Conservation (phyloP, 2,329 filamentous ascomycete species). For the Scytalidium sp. region DNA sequence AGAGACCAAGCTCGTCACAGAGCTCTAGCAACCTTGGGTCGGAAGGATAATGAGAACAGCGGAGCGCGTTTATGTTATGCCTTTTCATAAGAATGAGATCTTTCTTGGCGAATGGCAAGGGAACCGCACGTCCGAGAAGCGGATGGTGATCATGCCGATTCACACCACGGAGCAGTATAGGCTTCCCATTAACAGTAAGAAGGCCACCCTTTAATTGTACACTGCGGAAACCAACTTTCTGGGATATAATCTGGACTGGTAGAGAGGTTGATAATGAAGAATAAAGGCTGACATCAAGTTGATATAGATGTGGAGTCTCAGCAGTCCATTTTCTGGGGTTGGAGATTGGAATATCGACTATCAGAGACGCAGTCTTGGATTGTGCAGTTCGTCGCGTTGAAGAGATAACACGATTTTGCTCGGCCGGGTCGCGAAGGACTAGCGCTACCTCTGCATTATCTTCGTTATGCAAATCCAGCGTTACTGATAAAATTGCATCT, state of each 20-base stretch:
- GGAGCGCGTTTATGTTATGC: slow-evolving; percentile 66
- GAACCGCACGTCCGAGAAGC: slow-evolving; percentile 45
- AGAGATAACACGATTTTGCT: background rate
- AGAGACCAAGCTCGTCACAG: slow-evolving; percentile 61
- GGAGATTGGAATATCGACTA: slow-evolving; percentile 32
- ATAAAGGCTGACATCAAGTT: slow-evolving; percentile 40
- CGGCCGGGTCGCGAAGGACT: slow-evolving; percentile 8
- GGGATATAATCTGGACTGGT: slow-evolving; percentile 28
- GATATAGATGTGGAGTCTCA: slow-evolving; percentile 62
- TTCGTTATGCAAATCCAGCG: slow-evolving; percentile 31
- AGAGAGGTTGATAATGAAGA: background rate
- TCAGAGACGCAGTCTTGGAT: no score
- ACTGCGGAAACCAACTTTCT: slow-evolving; percentile 50
- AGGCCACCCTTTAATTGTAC: slow-evolving; percentile 49
- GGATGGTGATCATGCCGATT: slow-evolving; percentile 57
- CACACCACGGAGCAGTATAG: slow-evolving; percentile 50
- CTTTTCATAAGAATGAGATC: slow-evolving; percentile 54
- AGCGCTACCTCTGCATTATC: slow-evolving; percentile 3
- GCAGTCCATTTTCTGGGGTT: slow-evolving; percentile 66
- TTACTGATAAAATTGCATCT: slow-evolving; percentile 43
- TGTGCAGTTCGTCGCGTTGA: no score
- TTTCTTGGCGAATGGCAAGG: slow-evolving; percentile 45
- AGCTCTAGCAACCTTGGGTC: slow-evolving; percentile 59
- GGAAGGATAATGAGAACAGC: slow-evolving; percentile 65
- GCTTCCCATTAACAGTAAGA: slow-evolving; percentile 49